These are phyloP conservation scores for Penicillium sp. DNA, from an alignment of 2,329 filamentous ascomycete genomes.

Conservation along the genomic window DNA sequence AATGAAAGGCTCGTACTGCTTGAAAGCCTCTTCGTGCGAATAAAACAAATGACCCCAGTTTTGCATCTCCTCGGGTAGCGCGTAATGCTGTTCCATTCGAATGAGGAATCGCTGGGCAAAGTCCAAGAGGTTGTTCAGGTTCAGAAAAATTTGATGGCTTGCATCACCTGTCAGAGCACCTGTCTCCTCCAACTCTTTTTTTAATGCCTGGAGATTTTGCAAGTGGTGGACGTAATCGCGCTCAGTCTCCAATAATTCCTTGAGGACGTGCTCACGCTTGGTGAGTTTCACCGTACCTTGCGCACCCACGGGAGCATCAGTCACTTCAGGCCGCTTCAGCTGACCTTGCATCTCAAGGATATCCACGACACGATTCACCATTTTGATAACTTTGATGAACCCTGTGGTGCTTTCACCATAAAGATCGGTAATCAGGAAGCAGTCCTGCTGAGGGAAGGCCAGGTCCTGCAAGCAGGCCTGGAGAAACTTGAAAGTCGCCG, in stretches of 20 bases:
- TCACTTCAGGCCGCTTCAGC: constrained; percentile 62
- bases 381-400: constrained; percentile 94
- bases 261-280: constrained; percentile 83
- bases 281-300: constrained; percentile 59
- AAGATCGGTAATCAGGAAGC: constrained; percentile 88
- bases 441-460: constrained; percentile 75
- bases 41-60: constrained; percentile 95
- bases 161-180: constrained; percentile 86
- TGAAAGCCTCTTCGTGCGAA: constrained; percentile 80
- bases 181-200: constrained; percentile 84
- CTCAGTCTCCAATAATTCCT: constrained; percentile 91
- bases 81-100: constrained; percentile 92
- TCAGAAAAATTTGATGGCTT: constrained; percentile 93
- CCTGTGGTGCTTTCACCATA: constrained; percentile 94
- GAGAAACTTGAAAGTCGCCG: constrained; percentile 88
- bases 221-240: constrained; percentile 97
- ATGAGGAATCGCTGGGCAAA: constrained; percentile 96
- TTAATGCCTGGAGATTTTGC: constrained; percentile 89
- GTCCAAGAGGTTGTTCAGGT: constrained; percentile 91
- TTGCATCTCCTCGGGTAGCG: constrained; percentile 71
- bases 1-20: constrained; percentile 95
- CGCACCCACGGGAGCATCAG: constrained; percentile 49
- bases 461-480: constrained; percentile 84
- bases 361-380: constrained; percentile 90
- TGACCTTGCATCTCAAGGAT: constrained; percentile 76